phyloP scores from a whole-genome alignment of 108 stramenopile genomes.

The Nitzschia palea region DNA sequence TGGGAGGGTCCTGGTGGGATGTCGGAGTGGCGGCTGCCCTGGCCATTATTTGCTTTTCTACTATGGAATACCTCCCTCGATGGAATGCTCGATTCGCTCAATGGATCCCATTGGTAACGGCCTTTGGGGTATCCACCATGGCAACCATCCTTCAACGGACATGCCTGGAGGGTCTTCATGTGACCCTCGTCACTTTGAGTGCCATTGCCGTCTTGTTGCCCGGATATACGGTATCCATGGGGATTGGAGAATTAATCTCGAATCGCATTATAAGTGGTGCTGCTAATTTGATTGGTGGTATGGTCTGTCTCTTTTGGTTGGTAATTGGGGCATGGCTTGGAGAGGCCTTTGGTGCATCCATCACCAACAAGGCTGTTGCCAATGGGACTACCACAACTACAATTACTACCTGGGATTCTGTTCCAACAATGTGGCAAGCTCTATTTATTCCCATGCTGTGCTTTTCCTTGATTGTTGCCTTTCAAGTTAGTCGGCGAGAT shows the following conservation, averaged over 20 bases:
- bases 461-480: slow-evolving; percentile 5
- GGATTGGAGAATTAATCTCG: slow-evolving; percentile 4
- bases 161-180: background rate
- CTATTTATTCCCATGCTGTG: slow-evolving; percentile 10
- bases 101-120: background rate
- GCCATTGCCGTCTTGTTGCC: slow-evolving; percentile 10
- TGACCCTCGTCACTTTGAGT: background rate
- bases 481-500: slow-evolving; percentile 9
- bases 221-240: slow-evolving; percentile 11
- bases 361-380: background rate
- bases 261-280: slow-evolving; percentile 6
- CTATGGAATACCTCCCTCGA: background rate
- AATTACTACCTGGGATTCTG: background rate
- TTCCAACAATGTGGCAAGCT: slow-evolving; percentile 7
- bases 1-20: slow-evolving; percentile 19
- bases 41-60: background rate
- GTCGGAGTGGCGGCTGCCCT: background rate
- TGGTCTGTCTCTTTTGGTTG: slow-evolving; percentile 15
- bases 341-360: background rate
- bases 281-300: background rate
- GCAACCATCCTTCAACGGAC: background rate
- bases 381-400: background rate
- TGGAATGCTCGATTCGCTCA: background rate
- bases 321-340: slow-evolving; percentile 6
- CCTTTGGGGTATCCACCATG: background rate